Conservation (phyloP, 2,329 filamentous ascomycete species). For the Trematosphaeria pertusa region DNA sequence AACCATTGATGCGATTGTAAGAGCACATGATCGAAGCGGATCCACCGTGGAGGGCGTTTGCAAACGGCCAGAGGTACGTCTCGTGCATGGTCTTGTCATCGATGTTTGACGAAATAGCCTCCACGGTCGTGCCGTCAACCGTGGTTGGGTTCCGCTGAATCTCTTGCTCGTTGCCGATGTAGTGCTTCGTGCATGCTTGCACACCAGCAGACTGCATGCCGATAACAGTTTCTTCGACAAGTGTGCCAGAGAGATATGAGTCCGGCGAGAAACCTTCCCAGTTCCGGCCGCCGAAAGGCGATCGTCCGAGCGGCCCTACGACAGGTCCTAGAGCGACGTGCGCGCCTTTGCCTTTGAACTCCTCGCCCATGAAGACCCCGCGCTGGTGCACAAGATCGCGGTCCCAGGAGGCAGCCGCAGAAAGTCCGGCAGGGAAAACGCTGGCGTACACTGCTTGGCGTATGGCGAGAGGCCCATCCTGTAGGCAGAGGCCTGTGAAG, state of each 20-base stretch:
- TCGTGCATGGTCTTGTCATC: constrained; percentile 70
- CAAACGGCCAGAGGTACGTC: constrained; percentile 71
- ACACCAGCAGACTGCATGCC: constrained; percentile 52
- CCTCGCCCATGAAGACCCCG: constrained; percentile 40
- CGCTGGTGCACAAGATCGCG: constrained; percentile 41
- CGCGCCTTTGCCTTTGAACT: constrained; percentile 43
- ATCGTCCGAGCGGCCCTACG: constrained; percentile 50
- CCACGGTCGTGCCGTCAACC: constrained; percentile 53
- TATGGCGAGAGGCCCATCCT: constrained; percentile 48
- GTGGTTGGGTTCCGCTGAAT: constrained; percentile 43
- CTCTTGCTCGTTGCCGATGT: constrained; percentile 68
- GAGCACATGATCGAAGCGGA: constrained; percentile 67
- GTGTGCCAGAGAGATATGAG: constrained; percentile 51
- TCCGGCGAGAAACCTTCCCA: constrained; percentile 55
- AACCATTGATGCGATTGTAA: constrained; percentile 46
- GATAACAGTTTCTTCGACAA: constrained; percentile 45
- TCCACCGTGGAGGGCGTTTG: constrained; percentile 65
- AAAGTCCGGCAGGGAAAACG: constrained; percentile 47
- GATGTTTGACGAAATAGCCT: constrained; percentile 66
- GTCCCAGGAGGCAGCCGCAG: constrained; percentile 52
- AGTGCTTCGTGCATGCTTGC: constrained; percentile 58
- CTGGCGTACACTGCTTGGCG: constrained; percentile 37
- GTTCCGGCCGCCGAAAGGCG: constrained; percentile 49
- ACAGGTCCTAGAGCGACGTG: constrained; percentile 60
- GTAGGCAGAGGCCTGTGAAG: constrained; percentile 50